Percentiles rank a stretch among this genome's conserved stretches.
phyloP scores from a whole-genome alignment of 208 protist genomes.

The Herpetomonas muscarum region DNA sequence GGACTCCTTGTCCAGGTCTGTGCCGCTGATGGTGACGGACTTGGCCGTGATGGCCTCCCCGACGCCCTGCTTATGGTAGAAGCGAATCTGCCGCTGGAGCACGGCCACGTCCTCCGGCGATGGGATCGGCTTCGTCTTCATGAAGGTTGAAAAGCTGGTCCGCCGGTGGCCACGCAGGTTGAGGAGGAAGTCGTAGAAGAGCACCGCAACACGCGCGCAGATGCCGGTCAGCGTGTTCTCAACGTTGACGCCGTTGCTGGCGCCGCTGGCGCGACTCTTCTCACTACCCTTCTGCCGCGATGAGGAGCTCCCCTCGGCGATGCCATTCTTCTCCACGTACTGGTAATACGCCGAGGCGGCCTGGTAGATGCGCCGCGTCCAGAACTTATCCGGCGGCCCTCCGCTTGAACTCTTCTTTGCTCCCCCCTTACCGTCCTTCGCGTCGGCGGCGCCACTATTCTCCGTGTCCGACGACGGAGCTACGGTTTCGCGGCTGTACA shows the following conservation, averaged over 20 bases:
- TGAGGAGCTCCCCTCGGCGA: neutral
- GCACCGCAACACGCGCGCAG: neutral
- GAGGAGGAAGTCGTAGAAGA: constrained; percentile 6
- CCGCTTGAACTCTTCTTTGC: too few relatives aligned
- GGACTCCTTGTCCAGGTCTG: too few relatives aligned
- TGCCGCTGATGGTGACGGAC: too few relatives aligned
- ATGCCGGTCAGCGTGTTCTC: neutral
- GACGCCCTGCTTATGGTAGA: constrained; percentile 4
- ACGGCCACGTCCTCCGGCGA: neutral
- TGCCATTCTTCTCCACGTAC: neutral
- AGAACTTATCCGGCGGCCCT: neutral
- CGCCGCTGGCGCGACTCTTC: too few relatives aligned
- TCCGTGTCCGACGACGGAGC: too few relatives aligned
- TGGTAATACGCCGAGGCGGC: neutral
- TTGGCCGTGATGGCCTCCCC: too few relatives aligned
- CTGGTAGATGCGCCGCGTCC: neutral
- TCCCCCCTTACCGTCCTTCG: too few relatives aligned
- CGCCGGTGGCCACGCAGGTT: neutral
- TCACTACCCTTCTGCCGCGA: neutral
- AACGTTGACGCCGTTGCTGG: too few relatives aligned
- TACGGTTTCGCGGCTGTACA: too few relatives aligned
- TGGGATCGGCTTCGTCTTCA: neutral
- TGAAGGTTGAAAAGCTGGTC: neutral
- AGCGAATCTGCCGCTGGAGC: neutral
- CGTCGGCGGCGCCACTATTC: constrained; percentile 4